phyloP scores from a whole-genome alignment of 768 basidiomycete genomes.

The Hericium alpestre region DNA sequence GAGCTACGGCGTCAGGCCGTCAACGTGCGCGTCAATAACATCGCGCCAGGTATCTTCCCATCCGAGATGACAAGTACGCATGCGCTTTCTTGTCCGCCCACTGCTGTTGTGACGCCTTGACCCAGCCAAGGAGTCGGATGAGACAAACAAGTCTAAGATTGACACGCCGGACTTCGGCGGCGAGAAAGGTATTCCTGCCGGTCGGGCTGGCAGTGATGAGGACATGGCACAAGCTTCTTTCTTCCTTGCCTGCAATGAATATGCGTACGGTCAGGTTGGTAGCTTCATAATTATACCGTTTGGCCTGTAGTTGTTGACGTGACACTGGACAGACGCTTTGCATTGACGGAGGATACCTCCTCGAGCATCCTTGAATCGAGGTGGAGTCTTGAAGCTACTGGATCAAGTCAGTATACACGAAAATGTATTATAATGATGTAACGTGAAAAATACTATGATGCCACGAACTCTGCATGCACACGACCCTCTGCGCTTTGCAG shows the following conservation, averaged over 20 bases:
- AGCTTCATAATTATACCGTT: no score
- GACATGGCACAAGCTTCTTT: constrained; percentile 27
- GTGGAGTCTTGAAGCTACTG: no score
- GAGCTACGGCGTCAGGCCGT: constrained; percentile 22
- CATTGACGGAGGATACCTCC: constrained; percentile 20
- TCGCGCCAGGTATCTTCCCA: constrained; percentile 27
- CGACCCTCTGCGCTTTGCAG: no score
- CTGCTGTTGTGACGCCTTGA: background rate
- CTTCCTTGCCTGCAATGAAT: constrained; percentile 22
- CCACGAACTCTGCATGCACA: no score
- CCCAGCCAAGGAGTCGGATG: constrained; percentile 18
- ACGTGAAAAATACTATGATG: no score
- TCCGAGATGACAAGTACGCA: constrained; percentile 25
- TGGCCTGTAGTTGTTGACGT: no score
- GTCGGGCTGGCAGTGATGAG: constrained; percentile 24
- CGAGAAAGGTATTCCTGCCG: constrained; percentile 26
- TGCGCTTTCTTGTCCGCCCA: background rate
- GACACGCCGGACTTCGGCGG: constrained; percentile 19
- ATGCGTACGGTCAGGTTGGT: constrained; percentile 26
- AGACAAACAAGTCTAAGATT: constrained; percentile 23
- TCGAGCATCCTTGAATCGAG: constrained; percentile 17
- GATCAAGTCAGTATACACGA: no score
- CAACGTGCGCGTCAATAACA: constrained; percentile 26
- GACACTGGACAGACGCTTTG: constrained; percentile 10
- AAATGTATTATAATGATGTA: no score